Evolutionary conservation across 163 green algal species (phyloP).

Genomic region (Botryococcus braunii): DNA sequence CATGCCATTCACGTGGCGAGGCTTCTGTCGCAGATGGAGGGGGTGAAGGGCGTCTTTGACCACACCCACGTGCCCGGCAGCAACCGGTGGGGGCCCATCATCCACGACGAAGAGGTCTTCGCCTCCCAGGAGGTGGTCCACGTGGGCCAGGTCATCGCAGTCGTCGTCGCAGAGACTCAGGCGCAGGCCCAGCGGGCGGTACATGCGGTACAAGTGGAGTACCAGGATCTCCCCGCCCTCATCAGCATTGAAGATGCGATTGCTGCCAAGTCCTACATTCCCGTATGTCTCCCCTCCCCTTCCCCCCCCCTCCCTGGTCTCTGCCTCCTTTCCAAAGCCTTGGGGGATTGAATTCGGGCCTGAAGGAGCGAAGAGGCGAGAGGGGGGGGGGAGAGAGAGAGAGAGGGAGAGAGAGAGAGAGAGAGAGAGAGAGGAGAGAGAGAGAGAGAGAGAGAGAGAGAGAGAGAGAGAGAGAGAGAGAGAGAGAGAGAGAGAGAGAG

Average conservation of each 20-base stretch:
- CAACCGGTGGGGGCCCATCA: constrained; percentile 78
- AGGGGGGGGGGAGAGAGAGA: no score
- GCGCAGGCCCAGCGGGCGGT: constrained; percentile 54
- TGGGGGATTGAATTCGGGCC: no score
- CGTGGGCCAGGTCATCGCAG: constrained; percentile 44
- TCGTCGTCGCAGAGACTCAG: constrained; percentile 81
- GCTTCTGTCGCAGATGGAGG: constrained; percentile 38
- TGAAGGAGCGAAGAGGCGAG: no score
- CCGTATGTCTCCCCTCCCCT: no score
- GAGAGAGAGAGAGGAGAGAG: no score
- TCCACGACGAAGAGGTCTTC: constrained; percentile 85
- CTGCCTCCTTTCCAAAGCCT: no score
- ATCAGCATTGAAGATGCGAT: constrained; percentile 88
- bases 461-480: no score
- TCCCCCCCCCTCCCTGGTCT: no score
- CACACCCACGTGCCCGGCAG: constrained; percentile 68
- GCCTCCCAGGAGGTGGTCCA: constrained; percentile 52
- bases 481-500: no score
- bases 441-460: no score
- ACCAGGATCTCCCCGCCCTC: constrained; percentile 76
- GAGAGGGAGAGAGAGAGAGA: no score
- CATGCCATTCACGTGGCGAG: constrained; percentile 10
- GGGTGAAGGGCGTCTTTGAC: constrained; percentile 71
- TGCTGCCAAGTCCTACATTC: no score
- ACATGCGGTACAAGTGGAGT: constrained; percentile 66